Evolutionary conservation across 2,329 filamentous ascomycete genomes (phyloP).

Genomic region (Parascedosporium putredinis): DNA sequence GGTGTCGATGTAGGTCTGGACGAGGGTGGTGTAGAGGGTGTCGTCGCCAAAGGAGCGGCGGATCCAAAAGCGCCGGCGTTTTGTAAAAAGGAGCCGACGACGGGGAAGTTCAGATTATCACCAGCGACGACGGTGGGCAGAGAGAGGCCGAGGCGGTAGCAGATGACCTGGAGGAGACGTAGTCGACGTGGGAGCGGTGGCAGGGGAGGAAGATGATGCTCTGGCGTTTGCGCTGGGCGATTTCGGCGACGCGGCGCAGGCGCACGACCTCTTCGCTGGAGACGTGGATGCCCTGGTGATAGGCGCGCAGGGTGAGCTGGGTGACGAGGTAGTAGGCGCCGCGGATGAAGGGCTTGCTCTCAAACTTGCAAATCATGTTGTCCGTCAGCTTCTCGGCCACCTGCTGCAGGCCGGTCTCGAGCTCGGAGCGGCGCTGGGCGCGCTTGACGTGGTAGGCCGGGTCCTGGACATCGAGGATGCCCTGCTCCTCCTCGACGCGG

Average conservation of each 20-base stretch:
- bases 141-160: conserved; percentile 81
- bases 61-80: conserved; percentile 99
- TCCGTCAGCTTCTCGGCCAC: conserved; percentile 82
- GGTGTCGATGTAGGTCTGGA: conserved; percentile 92
- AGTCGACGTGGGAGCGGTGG: conserved; percentile 91
- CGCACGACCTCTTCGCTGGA: conserved; percentile 87
- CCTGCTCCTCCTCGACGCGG: conserved; percentile 65
- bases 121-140: conserved; percentile 88
- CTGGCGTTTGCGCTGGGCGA: conserved; percentile 78
- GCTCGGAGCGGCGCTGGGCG: conserved; percentile 45
- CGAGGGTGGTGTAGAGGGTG: conserved; percentile 78
- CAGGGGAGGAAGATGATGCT: conserved; percentile 94
- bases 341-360: conserved; percentile 85
- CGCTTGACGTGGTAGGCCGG: conserved; percentile 34
- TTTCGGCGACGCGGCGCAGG: conserved; percentile 68
- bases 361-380: conserved; percentile 98
- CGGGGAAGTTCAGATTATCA: conserved; percentile 90
- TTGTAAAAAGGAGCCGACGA: conserved; percentile 83
- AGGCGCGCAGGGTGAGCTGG: conserved; percentile 82
- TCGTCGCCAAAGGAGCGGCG: conserved; percentile 87
- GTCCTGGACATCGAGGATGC: conserved; percentile 48
- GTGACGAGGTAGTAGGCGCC: conserved; percentile 83
- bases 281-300: conserved; percentile 95
- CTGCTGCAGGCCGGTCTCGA: conserved; percentile 65
- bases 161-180: conserved; percentile 93